Evolutionary conservation across 768 basidiomycete species (phyloP).

Genomic region (Podaxis mareebaensis): DNA sequence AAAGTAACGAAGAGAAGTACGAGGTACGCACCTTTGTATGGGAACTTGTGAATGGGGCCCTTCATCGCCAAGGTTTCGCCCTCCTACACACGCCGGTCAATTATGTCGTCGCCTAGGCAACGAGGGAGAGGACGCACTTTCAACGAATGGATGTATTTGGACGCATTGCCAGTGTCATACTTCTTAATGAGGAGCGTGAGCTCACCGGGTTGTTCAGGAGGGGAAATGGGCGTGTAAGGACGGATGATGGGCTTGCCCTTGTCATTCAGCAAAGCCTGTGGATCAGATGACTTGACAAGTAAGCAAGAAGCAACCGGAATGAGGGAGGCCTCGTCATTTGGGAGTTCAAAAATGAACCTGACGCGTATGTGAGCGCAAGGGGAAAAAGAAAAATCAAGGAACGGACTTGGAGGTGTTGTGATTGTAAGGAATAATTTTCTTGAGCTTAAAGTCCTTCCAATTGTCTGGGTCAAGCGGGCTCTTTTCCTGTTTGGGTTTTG

Average conservation of each 20-base stretch:
- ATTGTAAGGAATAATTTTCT: conserved; percentile 84
- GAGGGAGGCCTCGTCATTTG: conserved; percentile 73
- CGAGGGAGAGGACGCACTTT: conserved; percentile 39
- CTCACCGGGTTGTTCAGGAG: conserved; percentile 72
- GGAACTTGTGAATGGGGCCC: conserved; percentile 87
- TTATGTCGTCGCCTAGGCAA: conserved; percentile 1
- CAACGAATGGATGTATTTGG: conserved; percentile 78
- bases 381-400: background rate
- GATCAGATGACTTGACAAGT: conserved; percentile 71
- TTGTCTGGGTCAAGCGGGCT: conserved; percentile 76
- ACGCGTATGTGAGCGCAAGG: background rate
- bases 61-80: conserved; percentile 87
- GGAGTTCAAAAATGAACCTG: conserved; percentile 81
- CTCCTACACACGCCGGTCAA: conserved; percentile 32
- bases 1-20: background rate
- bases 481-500: conserved; percentile 49
- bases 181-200: conserved; percentile 83
- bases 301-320: conserved; percentile 81
- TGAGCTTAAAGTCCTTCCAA: conserved; percentile 80
- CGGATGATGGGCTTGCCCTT: conserved; percentile 89
- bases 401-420: conserved; percentile 84
- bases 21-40: conserved; percentile 65
- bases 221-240: conserved; percentile 92
- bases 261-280: conserved; percentile 60
- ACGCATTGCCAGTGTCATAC: conserved; percentile 80